Conservation (phyloP, 1,284 basidiomycete genomes). For the Fomitiporia mediterranea region DNA sequence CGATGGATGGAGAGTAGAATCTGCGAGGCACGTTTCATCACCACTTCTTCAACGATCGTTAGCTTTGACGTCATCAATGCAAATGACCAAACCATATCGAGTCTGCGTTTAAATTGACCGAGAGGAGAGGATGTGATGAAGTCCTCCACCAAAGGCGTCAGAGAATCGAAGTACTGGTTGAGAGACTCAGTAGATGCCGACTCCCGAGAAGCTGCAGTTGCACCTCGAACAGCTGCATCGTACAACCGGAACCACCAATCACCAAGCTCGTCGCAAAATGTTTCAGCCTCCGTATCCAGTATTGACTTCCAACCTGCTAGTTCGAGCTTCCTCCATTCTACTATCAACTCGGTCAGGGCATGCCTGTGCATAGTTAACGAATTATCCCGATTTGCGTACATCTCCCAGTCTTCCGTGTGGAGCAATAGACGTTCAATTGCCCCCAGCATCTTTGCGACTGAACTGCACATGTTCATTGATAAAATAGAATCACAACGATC, state of each 20-base stretch:
- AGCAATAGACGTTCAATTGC: conserved; percentile 83
- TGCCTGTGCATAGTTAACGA: conserved; percentile 69
- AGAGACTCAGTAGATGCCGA: conserved; percentile 34
- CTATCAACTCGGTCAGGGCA: conserved; percentile 68
- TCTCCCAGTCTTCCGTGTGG: conserved; percentile 96
- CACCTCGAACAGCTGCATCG: conserved; percentile 70
- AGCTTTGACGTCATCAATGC: conserved; percentile 43
- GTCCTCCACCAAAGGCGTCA: conserved; percentile 79
- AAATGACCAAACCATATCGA: conserved; percentile 73
- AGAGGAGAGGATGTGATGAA: conserved; percentile 78
- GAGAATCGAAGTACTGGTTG: conserved; percentile 55
- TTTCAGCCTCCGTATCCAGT: conserved; percentile 64
- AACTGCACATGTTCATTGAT: conserved; percentile 59
- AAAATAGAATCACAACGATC: conserved; percentile 74
- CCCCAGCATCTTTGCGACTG: conserved; percentile 82
- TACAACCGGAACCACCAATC: conserved; percentile 95
- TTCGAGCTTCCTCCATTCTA: conserved; percentile 90
- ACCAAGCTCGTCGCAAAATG: conserved; percentile 59
- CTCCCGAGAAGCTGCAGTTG: conserved; percentile 44
- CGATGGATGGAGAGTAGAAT: conserved; percentile 44
- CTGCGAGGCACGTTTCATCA: conserved; percentile 27
- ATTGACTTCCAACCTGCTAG: conserved; percentile 84
- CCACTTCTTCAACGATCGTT: conserved; percentile 27
- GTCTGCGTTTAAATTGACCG: conserved; percentile 76
- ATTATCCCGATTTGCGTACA: conserved; percentile 86